Conservation (phyloP, 108 stramenopile genomes). For the Stephanodiscus triporus region DNA sequence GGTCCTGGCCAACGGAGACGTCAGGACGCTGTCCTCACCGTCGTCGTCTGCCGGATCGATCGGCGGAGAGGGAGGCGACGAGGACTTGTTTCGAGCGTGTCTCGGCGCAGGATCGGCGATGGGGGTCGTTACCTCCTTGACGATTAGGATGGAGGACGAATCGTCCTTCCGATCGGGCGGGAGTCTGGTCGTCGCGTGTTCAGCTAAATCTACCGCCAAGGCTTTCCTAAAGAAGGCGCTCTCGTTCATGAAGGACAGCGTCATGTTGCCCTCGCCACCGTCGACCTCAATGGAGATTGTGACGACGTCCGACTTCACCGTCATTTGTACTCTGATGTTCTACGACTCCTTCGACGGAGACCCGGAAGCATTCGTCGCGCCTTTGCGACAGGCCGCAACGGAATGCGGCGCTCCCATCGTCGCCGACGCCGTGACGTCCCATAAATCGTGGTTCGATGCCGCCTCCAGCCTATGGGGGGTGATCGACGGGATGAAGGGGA, state of each 20-base stretch:
- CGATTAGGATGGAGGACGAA: constrained; percentile 12
- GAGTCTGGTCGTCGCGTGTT: constrained; percentile 22
- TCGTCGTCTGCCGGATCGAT: not conserved
- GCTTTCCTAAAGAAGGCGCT: constrained; percentile 9
- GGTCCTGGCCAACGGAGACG: constrained; percentile 23
- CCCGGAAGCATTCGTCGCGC: constrained; percentile 6
- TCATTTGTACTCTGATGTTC: constrained; percentile 22
- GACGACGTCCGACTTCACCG: constrained; percentile 12
- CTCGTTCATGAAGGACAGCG: constrained; percentile 15
- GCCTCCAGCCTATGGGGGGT: constrained; percentile 25
- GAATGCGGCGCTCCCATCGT: constrained; percentile 20
- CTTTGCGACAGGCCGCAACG: constrained; percentile 8
- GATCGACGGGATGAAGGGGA: constrained; percentile 26
- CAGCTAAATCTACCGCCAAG: constrained; percentile 3
- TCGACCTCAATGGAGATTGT: constrained; percentile 33
- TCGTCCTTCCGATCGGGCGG: constrained; percentile 19
- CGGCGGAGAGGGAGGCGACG: not conserved
- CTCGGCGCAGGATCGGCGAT: constrained; percentile 36
- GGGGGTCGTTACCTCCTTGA: constrained; percentile 30
- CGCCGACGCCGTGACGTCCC: constrained; percentile 17
- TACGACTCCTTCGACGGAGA: constrained; percentile 25
- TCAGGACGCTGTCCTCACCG: constrained; percentile 10
- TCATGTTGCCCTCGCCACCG: not conserved
- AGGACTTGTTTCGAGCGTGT: constrained; percentile 17
- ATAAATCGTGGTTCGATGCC: constrained; percentile 29